Base-by-base conservation (phyloP, 2,329 filamentous ascomycete species). In the Ophioceras dolichostomum region DNA sequence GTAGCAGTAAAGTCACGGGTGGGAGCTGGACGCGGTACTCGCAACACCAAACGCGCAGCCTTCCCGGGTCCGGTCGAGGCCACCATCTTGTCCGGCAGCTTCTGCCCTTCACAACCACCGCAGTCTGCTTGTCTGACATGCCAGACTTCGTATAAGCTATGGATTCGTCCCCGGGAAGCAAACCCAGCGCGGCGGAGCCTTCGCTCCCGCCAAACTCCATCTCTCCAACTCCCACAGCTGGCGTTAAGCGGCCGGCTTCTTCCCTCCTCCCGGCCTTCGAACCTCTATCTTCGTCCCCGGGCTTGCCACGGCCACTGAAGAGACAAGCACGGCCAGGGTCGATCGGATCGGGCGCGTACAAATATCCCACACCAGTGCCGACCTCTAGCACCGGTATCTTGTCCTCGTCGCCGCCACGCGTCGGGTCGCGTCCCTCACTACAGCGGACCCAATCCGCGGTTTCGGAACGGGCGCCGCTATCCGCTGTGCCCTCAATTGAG, bases 301-400 rank as follows among this genome's bases (percentile, higher is more conserved):
- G 65, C 39, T 73, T 86, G 36, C 81, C 81, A 34, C 72, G 79
- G 38, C 70, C 79, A 6, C 55, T 63, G 34, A 88, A 87, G 63
- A 76, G 81, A 54, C 80, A 78, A 52, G 73, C 70, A 41, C 62
- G 51, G 24, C 47, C 54, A 13, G 49, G 48, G 21, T 47, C 49
- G 32, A 52, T 56, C 10, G 58, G 57, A 29, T 53, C 61, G 41
- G 62, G 61, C 47, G 67, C 67, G 39, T 68, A 70, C 46, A 86
- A 81, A 53, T 96, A 96, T 62, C 91, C 91, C 30, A 96, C 91
- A 3, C 91, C 91, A 1, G 73, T 94, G 43, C 88, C 89, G 16
- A 95, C 89, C 4, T 96, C 91, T 4, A 94, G 86, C 47, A 94
- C 89, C 32, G 85, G 84, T 51, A 85, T 95, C 49, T 67, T 94